Evolutionary conservation across 1,284 basidiomycete species (phyloP), one percentile per base, ranked within the genome.

Genomic region (Ceratobasidium sp.): DNA sequence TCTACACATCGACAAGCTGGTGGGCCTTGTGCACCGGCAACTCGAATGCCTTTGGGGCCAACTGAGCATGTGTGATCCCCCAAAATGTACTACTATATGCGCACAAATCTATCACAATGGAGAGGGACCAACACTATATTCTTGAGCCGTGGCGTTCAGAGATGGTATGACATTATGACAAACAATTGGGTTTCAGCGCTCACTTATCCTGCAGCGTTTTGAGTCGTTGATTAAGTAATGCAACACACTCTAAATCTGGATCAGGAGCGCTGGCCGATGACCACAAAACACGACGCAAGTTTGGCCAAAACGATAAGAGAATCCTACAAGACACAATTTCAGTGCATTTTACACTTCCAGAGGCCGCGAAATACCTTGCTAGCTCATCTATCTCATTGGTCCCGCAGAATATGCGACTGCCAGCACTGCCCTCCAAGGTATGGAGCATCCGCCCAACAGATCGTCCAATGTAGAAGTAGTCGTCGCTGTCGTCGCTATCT

Each of bases 1-100:
- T 59, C 22, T 59, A 59, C 22, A 59, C 56, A 22, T 34, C 34
- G 34, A 34, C 34, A 34, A 34, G 34, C 34, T 34, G 34, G 56
- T 59, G 56, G 56, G 4, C 16, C 5, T 16, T 22, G 19, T 59
- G 56, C 34, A 41, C 56, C n/a, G 56, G 56, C 4, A 86, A 88
- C 80, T 86, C 84, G 75, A 81, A 83, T 41, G 80, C 82, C 34
- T 89, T 90, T 77, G 85, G 80, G n/a, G 69, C 79, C 11, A 84
- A 83, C 74, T 87, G n/a, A n/a, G n/a, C n/a, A n/a, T n/a, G n/a
- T n/a, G n/a, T n/a, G n/a, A n/a, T n/a, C n/a, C n/a, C n/a, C n/a
- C n/a, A n/a, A n/a, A n/a, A 34, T 34, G 31, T 6, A 2, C 31
- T 34, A 6, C 31, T 34, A 34, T 34, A 34, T 34, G 31, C 31